A percentile compares a stretch with the other conserved stretches of the same genome.
Evolutionary conservation across 1,284 basidiomycete species (phyloP).

Genomic region (Ceratobasidium sp.): DNA sequence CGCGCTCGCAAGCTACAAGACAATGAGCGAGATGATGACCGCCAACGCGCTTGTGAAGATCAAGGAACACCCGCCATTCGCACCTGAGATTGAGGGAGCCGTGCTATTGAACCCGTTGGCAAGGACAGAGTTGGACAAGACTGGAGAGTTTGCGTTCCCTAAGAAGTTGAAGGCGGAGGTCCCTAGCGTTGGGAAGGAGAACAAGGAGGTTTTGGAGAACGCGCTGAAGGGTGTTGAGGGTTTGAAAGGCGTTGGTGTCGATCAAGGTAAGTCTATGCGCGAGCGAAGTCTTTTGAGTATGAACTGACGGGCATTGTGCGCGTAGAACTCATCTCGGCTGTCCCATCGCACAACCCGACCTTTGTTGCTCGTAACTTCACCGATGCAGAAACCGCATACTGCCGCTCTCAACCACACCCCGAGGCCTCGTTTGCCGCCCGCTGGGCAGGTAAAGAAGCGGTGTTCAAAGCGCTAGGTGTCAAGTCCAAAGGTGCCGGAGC

Average conservation of each 20-base stretch:
- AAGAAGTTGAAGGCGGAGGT: constrained; percentile 66
- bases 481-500: constrained; percentile 92
- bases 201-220: constrained; percentile 71
- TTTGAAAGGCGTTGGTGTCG: constrained; percentile 81
- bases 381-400: constrained; percentile 86
- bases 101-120: constrained; percentile 95
- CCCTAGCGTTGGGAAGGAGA: constrained; percentile 68
- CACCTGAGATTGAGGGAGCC: constrained; percentile 84
- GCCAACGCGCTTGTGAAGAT: constrained; percentile 92
- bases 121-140: constrained; percentile 86
- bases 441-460: constrained; percentile 98
- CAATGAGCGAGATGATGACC: constrained; percentile 95
- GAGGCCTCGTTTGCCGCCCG: constrained; percentile 93
- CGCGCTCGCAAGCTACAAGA: constrained; percentile 84
- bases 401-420: constrained; percentile 85
- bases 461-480: constrained; percentile 97
- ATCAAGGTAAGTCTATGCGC: constrained; percentile 69
- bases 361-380: constrained; percentile 97
- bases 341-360: constrained; percentile 89
- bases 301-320: constrained; percentile 47
- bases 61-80: constrained; percentile 95
- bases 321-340: constrained; percentile 88
- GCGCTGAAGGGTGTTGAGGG: constrained; percentile 60
- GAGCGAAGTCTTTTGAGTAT: constrained; percentile 43
- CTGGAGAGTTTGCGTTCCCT: constrained; percentile 83